phyloP scores from a whole-genome alignment of 2,329 filamentous ascomycete species.

The Drechslerella dactyloides region DNA sequence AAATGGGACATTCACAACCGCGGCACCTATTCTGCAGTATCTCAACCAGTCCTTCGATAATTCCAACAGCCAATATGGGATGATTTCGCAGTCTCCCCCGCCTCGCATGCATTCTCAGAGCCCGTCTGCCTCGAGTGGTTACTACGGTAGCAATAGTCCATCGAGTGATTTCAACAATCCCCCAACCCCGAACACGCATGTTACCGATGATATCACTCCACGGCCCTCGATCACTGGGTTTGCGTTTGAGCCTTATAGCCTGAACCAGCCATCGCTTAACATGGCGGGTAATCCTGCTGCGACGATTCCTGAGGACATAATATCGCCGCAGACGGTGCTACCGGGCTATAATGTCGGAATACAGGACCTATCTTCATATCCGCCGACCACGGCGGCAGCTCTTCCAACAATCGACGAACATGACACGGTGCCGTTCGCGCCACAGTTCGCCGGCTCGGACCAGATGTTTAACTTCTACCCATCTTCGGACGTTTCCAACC shows the following conservation, averaged over 20 bases:
- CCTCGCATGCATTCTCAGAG: slow-evolving; percentile 48
- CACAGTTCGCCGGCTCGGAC: slow-evolving; percentile 34
- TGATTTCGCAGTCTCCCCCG: slow-evolving; percentile 44
- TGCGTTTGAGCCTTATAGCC: slow-evolving; percentile 40
- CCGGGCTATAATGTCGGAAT: slow-evolving; percentile 27
- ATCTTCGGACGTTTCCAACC: slow-evolving; percentile 29
- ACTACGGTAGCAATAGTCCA: slow-evolving; percentile 50
- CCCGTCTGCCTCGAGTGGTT: slow-evolving; percentile 45
- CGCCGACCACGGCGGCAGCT: slow-evolving; percentile 22
- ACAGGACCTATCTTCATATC: slow-evolving; percentile 33
- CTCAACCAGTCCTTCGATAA: slow-evolving; percentile 41
- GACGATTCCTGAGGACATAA: slow-evolving; percentile 41
- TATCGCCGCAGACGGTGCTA: slow-evolving; percentile 42
- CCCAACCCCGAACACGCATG: slow-evolving; percentile 36
- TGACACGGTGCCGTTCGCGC: slow-evolving; percentile 7
- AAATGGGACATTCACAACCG: slow-evolving; percentile 38
- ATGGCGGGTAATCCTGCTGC: slow-evolving; percentile 12
- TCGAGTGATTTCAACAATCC: slow-evolving; percentile 49
- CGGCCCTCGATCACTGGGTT: slow-evolving; percentile 36
- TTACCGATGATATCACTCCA: slow-evolving; percentile 45
- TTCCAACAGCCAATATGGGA: slow-evolving; percentile 37
- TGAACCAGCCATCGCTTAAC: slow-evolving; percentile 22
- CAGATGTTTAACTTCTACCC: slow-evolving; percentile 48
- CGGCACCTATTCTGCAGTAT: slow-evolving; percentile 39
- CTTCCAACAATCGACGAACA: slow-evolving; percentile 39